Base-by-base conservation (phyloP, 345 rosid genomes). In the Salix udensis region DNA sequence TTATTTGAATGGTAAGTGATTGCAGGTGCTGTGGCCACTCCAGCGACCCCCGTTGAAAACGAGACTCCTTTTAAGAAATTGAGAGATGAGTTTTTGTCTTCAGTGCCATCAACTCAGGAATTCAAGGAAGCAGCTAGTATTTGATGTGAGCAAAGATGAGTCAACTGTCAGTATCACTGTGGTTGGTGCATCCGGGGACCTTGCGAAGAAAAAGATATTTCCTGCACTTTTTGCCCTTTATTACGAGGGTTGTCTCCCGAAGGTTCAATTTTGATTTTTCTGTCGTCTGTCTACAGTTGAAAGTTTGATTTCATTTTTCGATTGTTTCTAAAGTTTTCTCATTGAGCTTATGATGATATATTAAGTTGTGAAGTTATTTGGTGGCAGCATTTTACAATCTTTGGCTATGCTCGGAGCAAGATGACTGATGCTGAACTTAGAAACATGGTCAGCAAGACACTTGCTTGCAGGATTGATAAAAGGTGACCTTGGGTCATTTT, bases 101-200 rank as follows among this genome's bases (percentile, higher is more conserved):
- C 91, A 13, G 84, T 74, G 65, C 61, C 81, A 1, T 82, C 92
- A 68, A 68, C 84, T 8, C 85, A 85, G 74, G 86, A 85, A 80
- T 74, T 62, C 36, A 85, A 80, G 28, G 87, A 82, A 82, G 80
- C 70, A 62, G 84, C 74, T 68, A 81, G 67, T 58, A n/a, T 87
- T 85, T 77, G 88, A 87, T 82, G n/a, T 36, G 50, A 83, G 78
- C 79, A 77, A 76, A 65, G 85, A 76, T 60, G 91, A 86, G 85
- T 86, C 97, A 39, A 82, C 97, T 52, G 97, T 96, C 80, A 92
- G 96, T 79, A 96, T 96, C 53, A 90, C 97, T 0, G 92, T 96
- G 24, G 97, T 96, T 74, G 99, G 99, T 78, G 99, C 99, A 52
- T 96, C 99, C 69, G 99, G 99, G 82, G 99, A 96, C 87, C 99